Base-by-base conservation (phyloP, 2,329 filamentous ascomycete species). In the Colletotrichum agaves region DNA sequence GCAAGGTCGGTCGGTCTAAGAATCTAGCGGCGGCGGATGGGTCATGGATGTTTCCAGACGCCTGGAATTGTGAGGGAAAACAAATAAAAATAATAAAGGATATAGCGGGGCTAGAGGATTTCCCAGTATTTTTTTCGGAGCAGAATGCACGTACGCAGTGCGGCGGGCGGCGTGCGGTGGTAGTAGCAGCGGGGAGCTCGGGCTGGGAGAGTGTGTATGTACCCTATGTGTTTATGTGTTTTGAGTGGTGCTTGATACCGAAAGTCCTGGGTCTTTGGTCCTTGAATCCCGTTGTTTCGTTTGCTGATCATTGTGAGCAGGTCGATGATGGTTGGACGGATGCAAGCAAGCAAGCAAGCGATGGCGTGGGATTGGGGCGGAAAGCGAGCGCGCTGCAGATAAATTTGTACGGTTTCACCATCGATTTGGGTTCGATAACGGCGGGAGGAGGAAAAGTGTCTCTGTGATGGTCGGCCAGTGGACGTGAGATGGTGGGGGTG, bases 31-130 rank as follows among this genome's bases (percentile, higher is more conserved):
- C 60, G 59, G 39, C 64, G 31, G 59, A 64, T 67, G 64, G 64
- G 64, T 63, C 64, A 58, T 67, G 64, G 64, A 67, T 63, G 64
- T 63, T 67, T 67, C 64, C 64, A 67, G 64, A 67, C 35, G 52
- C 23, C 43, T 62, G 43, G 39, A 39, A 52, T 31, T 21, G 19
- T 19, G 58, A 19, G 19, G 10, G 23, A 27, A 37, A 37, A 47
- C 23, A 39, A 61, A 27, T 21, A 49, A 41, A 12, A n/a, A 64
- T n/a, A 23, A 63, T 58, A 46, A 50, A 33, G 21, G 52, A 63
- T 53, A 63, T 58, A 67, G 60, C 50, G 60, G 63, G 63, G 52
- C 49, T 43, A 47, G 56, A 49, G 31, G 62, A 13, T 49, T 62
- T 56, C n/a, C 27, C 6, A 27, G 27, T 8, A 41, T 49, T 41